phyloP scores from a whole-genome alignment of 257 asterid species.

The Buddleja alternifolia region DNA sequence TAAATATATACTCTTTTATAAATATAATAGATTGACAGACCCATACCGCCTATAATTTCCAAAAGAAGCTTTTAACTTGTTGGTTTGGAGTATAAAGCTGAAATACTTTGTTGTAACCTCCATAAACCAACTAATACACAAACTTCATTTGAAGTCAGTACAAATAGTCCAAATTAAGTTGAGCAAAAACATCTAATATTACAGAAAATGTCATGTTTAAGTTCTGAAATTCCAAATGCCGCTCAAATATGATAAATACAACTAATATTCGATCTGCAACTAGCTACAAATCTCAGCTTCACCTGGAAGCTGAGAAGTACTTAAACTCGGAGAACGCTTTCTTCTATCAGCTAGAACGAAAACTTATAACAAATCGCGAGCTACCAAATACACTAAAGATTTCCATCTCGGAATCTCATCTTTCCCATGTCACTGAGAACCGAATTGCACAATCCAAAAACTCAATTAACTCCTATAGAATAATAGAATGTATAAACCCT shows the following conservation, averaged over 20 bases:
- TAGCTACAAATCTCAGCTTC: background rate
- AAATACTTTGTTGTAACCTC: background rate
- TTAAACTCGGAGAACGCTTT: background rate
- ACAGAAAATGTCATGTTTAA: background rate
- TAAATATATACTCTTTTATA: no score
- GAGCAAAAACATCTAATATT: background rate
- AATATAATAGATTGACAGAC: background rate
- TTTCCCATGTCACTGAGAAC: background rate
- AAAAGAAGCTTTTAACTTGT: background rate
- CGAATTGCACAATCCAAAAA: background rate
- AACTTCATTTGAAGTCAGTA: background rate
- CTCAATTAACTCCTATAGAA: background rate
- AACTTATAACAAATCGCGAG: background rate
- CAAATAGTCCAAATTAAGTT: background rate
- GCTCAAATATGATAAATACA: no score
- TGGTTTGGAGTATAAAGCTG: background rate
- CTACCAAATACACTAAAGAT: background rate
- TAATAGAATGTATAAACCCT: no score
- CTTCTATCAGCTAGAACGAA: background rate
- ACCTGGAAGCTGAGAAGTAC: background rate
- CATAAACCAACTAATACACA: background rate
- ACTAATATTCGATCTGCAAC: background rate
- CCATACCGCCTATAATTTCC: background rate
- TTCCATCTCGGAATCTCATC: background rate
- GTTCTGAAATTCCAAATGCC: slow-evolving; percentile 4